phyloP scores from a whole-genome alignment of 257 asterid genomes.

The Penstemon davidsonii region DNA sequence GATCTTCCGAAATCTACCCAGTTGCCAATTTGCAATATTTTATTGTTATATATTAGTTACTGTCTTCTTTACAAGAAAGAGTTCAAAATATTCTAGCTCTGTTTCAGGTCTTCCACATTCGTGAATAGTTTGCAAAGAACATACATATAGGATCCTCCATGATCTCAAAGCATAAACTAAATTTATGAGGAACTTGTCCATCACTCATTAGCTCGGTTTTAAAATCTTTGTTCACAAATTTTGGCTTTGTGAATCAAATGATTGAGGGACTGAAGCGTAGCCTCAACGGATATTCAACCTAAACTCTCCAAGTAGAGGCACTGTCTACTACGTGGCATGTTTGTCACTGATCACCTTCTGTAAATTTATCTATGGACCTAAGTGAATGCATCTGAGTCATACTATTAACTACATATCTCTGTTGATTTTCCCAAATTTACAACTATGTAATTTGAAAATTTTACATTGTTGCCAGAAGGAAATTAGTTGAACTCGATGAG shows the following conservation, averaged over 20 bases:
- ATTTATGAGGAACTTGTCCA: constrained; percentile 6
- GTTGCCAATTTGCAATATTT: no score
- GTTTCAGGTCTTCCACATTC: no score
- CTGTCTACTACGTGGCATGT: neutral
- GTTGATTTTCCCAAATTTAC: neutral
- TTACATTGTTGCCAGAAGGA: constrained; percentile 30
- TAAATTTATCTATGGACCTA: neutral
- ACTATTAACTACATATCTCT: neutral
- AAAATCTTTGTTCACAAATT: neutral
- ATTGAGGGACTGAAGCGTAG: neutral
- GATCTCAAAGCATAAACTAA: no score
- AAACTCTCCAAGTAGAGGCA: neutral
- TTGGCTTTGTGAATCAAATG: neutral
- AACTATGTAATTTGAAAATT: neutral
- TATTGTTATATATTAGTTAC: no score
- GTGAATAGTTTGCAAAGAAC: no score
- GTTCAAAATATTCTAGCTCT: no score
- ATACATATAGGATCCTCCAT: no score
- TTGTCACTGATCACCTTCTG: neutral
- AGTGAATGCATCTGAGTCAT: neutral
- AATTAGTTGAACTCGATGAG: constrained; percentile 42
- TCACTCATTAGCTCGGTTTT: neutral
- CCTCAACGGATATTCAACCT: neutral
- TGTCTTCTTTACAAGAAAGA: no score
- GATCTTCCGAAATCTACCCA: no score